These are phyloP conservation scores for Dendrobium officinale DNA, from an alignment of 106 monocot species.

Conservation along the genomic window DNA sequence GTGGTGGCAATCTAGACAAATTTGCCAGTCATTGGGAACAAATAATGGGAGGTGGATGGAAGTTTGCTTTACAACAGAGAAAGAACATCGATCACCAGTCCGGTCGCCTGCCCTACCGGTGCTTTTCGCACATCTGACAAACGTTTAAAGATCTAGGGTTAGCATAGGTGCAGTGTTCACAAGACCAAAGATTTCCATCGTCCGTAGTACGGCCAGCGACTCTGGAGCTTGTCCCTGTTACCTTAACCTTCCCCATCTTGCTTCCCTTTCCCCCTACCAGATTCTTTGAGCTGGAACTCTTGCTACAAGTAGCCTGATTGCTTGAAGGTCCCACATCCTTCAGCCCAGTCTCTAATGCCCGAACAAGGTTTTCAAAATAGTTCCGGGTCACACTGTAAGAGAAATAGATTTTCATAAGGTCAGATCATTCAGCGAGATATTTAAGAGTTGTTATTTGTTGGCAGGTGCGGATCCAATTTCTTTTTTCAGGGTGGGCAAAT, in stretches of 20 bases:
- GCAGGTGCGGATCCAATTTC: too few relatives aligned
- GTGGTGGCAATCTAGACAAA: neutral
- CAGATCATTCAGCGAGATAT: neutral
- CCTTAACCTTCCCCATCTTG: conserved; percentile 46
- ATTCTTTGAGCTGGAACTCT: conserved; percentile 36
- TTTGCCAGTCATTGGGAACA: neutral
- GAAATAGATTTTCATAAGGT: neutral
- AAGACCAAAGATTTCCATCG: conserved; percentile 47
- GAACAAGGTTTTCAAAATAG: conserved; percentile 95
- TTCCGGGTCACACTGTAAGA: conserved; percentile 83
- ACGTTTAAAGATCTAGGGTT: conserved; percentile 29
- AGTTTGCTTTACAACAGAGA: conserved; percentile 1
- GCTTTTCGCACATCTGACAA: conserved; percentile 53
- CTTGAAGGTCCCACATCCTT: conserved; percentile 66
- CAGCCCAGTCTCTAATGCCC: conserved; percentile 78
- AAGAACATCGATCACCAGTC: neutral
- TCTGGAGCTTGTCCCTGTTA: conserved; percentile 23
- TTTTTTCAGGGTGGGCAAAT: too few relatives aligned
- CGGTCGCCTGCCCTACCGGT: conserved; percentile 8
- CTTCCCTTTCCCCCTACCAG: conserved; percentile 30
- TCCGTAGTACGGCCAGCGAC: conserved; percentile 24
- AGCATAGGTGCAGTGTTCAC: conserved; percentile 62
- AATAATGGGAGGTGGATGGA: neutral
- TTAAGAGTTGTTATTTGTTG: neutral
- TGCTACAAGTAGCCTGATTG: conserved; percentile 56